Base-by-base conservation (phyloP, 1,284 basidiomycete genomes). In the Xanthoconium separans region DNA sequence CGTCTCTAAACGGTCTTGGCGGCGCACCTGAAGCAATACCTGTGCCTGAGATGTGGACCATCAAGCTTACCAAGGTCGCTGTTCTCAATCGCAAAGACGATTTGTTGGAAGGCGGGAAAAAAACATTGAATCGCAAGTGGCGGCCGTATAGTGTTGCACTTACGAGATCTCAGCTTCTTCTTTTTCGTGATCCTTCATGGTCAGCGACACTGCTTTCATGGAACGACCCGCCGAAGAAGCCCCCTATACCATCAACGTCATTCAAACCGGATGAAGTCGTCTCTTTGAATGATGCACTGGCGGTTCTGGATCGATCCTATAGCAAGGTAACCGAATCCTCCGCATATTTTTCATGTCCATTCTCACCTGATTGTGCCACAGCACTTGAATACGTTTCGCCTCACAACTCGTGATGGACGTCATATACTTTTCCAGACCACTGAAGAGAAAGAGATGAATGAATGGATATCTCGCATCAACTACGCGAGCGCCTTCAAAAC, bases 381-480 rank as follows among this genome's bases (percentile, higher is more conserved):
- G 85, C 80, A 90, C 64, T 72, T 78, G 30, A 75, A 89, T 66
- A 87, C 91, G 2, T 87, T 98, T 70, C 86, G 93, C 22, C 81
- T 98, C 59, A 77, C 88, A 40, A 81, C 91, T 68, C 77, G 84
- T 5, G 83, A 89, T 60, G 85, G 89, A 16, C 86, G 90, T 2
- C 91, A 95, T 60, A 85, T 89, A 58, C 82, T 98, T 30, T 76
- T 98, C 42, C 91, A 94, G 66, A 82, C 91, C 5, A 69, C 78
- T 12, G 80, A 83, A 63, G 87, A 90, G 61, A 72, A 76, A 47
- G 91, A 95, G 59, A 83, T 94, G 78, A 91, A 96, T 67, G 84
- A 89, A 59, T 99, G 96, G 96, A 87, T 98, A 60, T 82, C 89
- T 33, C 81, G 84, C 43, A 94, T 99, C 69, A 99, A 99, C 73